phyloP scores from a whole-genome alignment of 2,329 filamentous ascomycete genomes.

The Pezicula carpinea region DNA sequence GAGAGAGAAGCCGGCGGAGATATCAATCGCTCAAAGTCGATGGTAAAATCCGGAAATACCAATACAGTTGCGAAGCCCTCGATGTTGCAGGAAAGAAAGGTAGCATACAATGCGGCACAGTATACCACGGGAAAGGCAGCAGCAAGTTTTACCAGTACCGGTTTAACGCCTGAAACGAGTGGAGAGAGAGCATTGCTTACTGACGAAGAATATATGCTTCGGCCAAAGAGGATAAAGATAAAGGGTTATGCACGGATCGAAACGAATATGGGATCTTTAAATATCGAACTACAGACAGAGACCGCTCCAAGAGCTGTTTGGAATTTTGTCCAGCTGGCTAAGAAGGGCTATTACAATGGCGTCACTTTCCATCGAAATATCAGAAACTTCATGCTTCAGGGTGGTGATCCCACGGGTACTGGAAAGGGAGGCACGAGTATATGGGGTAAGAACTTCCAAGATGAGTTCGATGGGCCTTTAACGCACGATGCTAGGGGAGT shows the following conservation, averaged over 20 bases:
- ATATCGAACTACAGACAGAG: constrained; percentile 85
- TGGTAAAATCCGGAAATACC: constrained; percentile 33
- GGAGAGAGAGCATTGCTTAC: constrained; percentile 80
- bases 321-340: constrained; percentile 88
- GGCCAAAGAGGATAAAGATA: constrained; percentile 79
- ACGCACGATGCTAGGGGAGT: constrained; percentile 80
- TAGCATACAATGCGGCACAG: constrained; percentile 78
- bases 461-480: constrained; percentile 86
- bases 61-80: constrained; percentile 31
- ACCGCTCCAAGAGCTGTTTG: constrained; percentile 90
- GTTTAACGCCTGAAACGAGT: constrained; percentile 86
- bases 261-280: constrained; percentile 80
- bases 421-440: constrained; percentile 85
- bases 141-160: constrained; percentile 92
- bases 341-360: constrained; percentile 84
- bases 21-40: constrained; percentile 44
- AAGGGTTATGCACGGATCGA: constrained; percentile 90
- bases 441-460: constrained; percentile 91
- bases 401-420: constrained; percentile 88
- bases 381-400: constrained; percentile 95
- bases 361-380: constrained; percentile 92
- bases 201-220: constrained; percentile 96
- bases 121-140: constrained; percentile 90
- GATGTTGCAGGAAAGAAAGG: constrained; percentile 52
- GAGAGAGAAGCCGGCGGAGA: constrained; percentile 60